Evolutionary conservation across 202 grass and related monocot genomes (phyloP), one percentile per base, ranked within the genome.

Genomic region (Setaria viridis): DNA sequence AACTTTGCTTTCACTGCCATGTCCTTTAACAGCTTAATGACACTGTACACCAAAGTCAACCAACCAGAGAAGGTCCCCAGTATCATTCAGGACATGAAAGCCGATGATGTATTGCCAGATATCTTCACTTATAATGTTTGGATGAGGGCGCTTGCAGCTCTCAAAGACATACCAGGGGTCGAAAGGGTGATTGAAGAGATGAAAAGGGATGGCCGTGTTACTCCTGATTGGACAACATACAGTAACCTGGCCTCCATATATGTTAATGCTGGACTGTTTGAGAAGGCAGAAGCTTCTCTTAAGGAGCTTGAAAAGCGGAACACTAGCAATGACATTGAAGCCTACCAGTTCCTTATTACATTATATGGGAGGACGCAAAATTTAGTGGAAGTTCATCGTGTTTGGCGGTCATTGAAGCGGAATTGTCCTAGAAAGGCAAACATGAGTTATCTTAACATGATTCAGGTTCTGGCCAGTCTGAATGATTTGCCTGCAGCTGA

Each of bases 391-490:
- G 90, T 99, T 82, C 88, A 99, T 72, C 83, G 88, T 79, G 72
- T 99, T 74, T 99, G 96, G 96, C 86, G 96, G 25, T 94, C 88
- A 84, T 49, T 95, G 70, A 95, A 93, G 90, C 62, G 85, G 43
- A 86, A 79, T 62, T 80, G 83, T 43, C 86, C 86, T 59, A 95
- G 90, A 79, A 94, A 81, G 79, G 96, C 82, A 80, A 95, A 94
- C 56, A 89, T 95, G 89, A 99, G 96, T 59, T 99, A 99, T 78
- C 89, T 99, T 69, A 99, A 95, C 88, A 99, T 99, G 84, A 99
- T 99, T 84, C 96, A 99, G 77, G 90, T 91, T 73, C 84, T 99
- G 53, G 67, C 82, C 9, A 91, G 94, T 75, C 80, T 99, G 81
- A 99, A 99, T 70, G 93, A 99, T 94, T 82, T 99, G 45, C 74